A percentile compares a stretch with the other conserved stretches of the same genome.
Conservation (phyloP, 805 yeast genomes). For the Debaryomyces castellii region DNA sequence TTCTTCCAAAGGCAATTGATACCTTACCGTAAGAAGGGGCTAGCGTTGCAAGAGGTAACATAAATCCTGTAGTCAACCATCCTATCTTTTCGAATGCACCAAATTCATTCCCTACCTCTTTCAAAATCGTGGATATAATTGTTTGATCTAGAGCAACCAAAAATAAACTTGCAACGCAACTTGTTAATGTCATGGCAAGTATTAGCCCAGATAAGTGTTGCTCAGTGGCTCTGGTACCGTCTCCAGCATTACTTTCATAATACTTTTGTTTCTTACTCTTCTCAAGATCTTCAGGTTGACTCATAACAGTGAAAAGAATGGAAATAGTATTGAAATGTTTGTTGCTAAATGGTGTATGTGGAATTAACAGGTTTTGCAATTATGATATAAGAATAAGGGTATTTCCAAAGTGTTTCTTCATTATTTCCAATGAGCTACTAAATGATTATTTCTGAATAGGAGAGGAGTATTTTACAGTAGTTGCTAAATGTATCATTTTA, state of each 20-base stretch:
- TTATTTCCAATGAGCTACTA: not conserved
- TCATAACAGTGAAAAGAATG: not conserved
- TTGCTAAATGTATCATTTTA: too few relatives aligned
- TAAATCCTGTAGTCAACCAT: slow-evolving; percentile 58
- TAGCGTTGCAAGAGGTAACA: slow-evolving; percentile 53
- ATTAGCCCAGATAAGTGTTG: slow-evolving; percentile 31
- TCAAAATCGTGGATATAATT: slow-evolving; percentile 52
- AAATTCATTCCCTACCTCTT: slow-evolving; percentile 50
- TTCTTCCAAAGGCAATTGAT: slow-evolving; percentile 58
- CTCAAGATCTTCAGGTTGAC: not conserved
- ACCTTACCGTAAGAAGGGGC: slow-evolving; percentile 59
- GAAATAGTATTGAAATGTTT: too few relatives aligned
- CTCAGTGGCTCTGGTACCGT: slow-evolving; percentile 36
- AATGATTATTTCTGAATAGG: not conserved
- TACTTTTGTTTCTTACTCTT: slow-evolving; percentile 14
- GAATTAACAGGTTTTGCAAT: too few relatives aligned
- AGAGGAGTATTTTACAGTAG: too few relatives aligned
- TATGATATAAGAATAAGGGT: too few relatives aligned
- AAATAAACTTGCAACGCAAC: slow-evolving; percentile 32
- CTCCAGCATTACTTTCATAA: slow-evolving; percentile 41
- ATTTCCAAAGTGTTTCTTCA: not conserved
- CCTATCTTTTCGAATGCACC: slow-evolving; percentile 51
- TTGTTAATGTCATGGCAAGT: slow-evolving; percentile 22
- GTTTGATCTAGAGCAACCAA: slow-evolving; percentile 57
- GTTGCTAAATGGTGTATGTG: too few relatives aligned